Percentiles rank a stretch among this genome's conserved stretches.
Conservation (phyloP, 352 stramenopile species). For the Globisporangium camurandrum region DNA sequence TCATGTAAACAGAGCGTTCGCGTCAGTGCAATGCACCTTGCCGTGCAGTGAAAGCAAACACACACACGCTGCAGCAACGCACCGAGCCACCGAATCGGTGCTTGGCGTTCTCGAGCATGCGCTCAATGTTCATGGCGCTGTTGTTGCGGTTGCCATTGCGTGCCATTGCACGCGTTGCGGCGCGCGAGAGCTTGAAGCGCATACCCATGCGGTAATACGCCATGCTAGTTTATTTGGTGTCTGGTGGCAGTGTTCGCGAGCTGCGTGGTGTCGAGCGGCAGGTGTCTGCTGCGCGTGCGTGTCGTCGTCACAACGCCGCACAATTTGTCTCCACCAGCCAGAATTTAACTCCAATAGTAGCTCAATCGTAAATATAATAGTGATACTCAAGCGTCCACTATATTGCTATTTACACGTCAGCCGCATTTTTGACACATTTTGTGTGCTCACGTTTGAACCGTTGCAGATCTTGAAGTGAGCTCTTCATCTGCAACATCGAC, state of each 20-base stretch:
- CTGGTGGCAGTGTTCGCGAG: too few species aligned
- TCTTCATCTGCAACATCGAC: too few species aligned
- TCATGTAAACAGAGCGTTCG: neutral
- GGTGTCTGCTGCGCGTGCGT: constrained; percentile 3
- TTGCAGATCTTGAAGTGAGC: neutral
- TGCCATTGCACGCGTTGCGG: constrained; percentile 49
- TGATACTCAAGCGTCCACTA: too few species aligned
- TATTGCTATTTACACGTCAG: neutral
- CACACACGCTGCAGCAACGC: constrained; percentile 10
- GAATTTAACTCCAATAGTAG: neutral
- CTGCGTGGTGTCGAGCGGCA: too few species aligned
- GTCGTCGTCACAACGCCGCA: constrained; percentile 1
- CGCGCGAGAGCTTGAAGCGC: constrained; percentile 58
- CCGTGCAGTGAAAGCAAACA: neutral
- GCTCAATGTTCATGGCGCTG: constrained; percentile 42
- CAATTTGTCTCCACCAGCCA: neutral
- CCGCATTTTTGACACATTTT: neutral
- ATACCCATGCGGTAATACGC: constrained; percentile 63
- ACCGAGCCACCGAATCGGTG: constrained; percentile 59
- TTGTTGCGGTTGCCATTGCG: constrained; percentile 40
- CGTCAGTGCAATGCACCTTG: neutral
- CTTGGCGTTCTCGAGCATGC: constrained; percentile 54
- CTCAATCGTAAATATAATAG: neutral
- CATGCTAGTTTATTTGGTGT: constrained; percentile 39
- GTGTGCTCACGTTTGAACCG: constrained; percentile 2